These are phyloP conservation scores for Epicoccum nigrum DNA, from an alignment of 2,329 filamentous ascomycete species.

Conservation along the genomic window DNA sequence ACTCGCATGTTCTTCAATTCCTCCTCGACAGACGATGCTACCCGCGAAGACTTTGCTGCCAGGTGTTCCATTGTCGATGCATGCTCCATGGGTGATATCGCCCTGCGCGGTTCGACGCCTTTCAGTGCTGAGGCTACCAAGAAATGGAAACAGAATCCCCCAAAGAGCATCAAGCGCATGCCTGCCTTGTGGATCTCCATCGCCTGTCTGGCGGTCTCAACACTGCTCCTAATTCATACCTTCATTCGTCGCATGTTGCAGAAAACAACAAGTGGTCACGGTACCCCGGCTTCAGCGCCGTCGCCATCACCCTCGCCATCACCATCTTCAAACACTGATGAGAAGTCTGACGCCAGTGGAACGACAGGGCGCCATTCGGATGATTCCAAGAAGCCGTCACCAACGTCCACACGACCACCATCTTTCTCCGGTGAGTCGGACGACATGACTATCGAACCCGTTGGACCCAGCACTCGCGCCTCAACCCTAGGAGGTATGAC, in stretches of 20 bases:
- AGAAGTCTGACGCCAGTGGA: neutral
- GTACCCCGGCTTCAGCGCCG: neutral
- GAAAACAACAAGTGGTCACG: constrained; percentile 15
- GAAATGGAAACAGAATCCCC: constrained; percentile 40
- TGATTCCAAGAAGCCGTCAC: neutral
- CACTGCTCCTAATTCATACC: constrained; percentile 39
- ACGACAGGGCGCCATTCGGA: neutral
- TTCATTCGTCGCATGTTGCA: constrained; percentile 34
- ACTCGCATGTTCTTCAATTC: constrained; percentile 59
- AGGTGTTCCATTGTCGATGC: constrained; percentile 40
- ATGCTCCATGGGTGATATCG: constrained; percentile 46
- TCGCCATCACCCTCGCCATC: no score
- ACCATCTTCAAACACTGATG: no score
- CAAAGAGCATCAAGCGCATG: constrained; percentile 33
- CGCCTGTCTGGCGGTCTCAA: constrained; percentile 37
- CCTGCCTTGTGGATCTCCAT: constrained; percentile 43
- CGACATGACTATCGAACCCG: constrained; percentile 32
- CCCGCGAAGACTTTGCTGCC: constrained; percentile 33
- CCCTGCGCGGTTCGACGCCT: constrained; percentile 42
- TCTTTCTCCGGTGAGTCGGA: constrained; percentile 26
- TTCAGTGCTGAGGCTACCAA: constrained; percentile 29
- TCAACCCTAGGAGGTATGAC: constrained; percentile 31
- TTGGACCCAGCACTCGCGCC: constrained; percentile 21
- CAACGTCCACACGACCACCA: constrained; percentile 6
- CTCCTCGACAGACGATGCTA: constrained; percentile 47